Evolutionary conservation across 129 eudicot species (phyloP).

Genomic region (Saposhnikovia divaricata): DNA sequence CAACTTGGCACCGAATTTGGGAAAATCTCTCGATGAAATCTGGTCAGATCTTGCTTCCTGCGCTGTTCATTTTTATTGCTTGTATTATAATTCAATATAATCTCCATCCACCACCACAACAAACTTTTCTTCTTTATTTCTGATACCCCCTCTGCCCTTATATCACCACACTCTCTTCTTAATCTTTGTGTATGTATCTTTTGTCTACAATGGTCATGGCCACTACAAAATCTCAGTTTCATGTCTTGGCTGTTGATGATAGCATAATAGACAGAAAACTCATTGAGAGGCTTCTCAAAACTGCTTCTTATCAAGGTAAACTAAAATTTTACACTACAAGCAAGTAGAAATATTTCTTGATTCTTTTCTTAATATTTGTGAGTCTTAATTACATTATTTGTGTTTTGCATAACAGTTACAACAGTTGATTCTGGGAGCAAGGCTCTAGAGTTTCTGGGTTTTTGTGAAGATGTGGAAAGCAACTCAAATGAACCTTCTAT

Average conservation of each 20-base stretch:
- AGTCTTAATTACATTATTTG: not conserved
- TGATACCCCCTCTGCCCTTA: not conserved
- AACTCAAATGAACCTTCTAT: conserved; percentile 38
- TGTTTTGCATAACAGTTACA: conserved; percentile 40
- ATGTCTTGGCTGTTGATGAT: conserved; percentile 94
- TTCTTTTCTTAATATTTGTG: not conserved
- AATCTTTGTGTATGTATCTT: conserved; percentile 10
- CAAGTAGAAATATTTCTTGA: no score
- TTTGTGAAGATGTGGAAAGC: conserved; percentile 41
- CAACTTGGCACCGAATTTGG: conserved; percentile 26
- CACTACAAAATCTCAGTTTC: conserved; percentile 58
- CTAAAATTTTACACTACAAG: not conserved
- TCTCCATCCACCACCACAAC: conserved; percentile 9
- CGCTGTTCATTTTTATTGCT: conserved; percentile 40
- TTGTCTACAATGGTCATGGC: conserved; percentile 49
- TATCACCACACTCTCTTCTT: not conserved
- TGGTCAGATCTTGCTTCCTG: conserved; percentile 90
- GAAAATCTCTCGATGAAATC: conserved; percentile 62
- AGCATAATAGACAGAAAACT: conserved; percentile 80
- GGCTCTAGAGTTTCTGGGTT: conserved; percentile 80
- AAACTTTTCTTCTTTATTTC: not conserved
- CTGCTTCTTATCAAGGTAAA: conserved; percentile 60
- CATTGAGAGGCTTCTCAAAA: conserved; percentile 83
- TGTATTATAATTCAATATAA: conserved; percentile 22
- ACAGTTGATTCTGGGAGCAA: conserved; percentile 95